Evolutionary conservation across 306 rosid species (phyloP), one percentile per base, ranked within the genome.

Genomic region (Hylodesmum podocarpum): DNA sequence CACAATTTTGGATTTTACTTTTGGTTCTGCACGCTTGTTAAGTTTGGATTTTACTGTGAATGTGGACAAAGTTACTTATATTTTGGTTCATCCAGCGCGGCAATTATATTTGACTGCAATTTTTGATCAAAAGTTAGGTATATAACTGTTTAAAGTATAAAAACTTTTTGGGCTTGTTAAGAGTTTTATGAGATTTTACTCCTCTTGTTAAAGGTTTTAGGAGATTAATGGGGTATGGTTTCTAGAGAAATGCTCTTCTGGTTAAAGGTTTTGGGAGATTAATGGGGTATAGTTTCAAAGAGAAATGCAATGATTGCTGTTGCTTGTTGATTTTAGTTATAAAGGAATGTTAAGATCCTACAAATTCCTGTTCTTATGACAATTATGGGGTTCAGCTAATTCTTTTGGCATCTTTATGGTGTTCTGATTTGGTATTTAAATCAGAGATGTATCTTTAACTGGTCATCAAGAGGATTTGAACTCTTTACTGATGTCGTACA

Each of bases 1-100:
- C 49, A 28, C 63, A 19, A 14, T 27, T 68, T 47, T 50, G 3
- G 13, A 73, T 66, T 77, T 72, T 31, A 69, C 84, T 68, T 78
- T 43, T 70, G 70, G 16, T 79, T 75, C 25, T 39, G 67, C 55
- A 24, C 25, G 27, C 50, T 40, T 51, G 6, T 58, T 80, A 70
- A 66, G 31, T 43, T 12, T 57, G 39, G 39, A 37, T 58, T 15
- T 65, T 39, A 49, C 6, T 43, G 18, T 70, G 82, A 63, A 63
- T 33, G 61, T 51, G 81, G 65, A 18, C 47, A 34, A 31, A 19
- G 46, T 53, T 75, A 64, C 14, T 67, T 65, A 28, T 55, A 41
- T 75, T 70, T 62, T 64, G 6, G 61, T 70, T 69, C 74, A 51
- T 51, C 57, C 36, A 62, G 59, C 53, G 44, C 59, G 31, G 63